Base-by-base conservation (phyloP, 352 stramenopile species). In the Pilasporangium apinafurcum region DNA sequence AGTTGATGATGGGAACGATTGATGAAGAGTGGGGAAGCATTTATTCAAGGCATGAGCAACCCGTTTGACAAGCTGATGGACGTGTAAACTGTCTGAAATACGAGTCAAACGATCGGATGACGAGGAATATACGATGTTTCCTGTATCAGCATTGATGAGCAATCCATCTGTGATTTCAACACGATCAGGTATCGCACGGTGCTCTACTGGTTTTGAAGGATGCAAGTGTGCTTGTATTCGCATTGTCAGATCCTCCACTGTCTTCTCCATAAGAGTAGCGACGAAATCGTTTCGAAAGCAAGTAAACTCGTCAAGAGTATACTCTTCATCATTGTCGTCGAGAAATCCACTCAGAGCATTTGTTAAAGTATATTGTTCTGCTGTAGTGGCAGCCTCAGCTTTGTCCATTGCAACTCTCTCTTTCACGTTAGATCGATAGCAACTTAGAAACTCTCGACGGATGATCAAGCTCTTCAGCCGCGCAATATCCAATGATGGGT, bases 321-420 rank as follows among this genome's bases (percentile, higher is more conserved):
- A 40, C 29, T 51, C 40, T 0, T 3, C 29, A 3, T 3, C 16
- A 24, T 25, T 17, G 1, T n/a, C 27, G 22, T 16, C 20, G 14
- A 24, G 20, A 22, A 36, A 29, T 4, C 57, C 43, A 8, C 37
- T 36, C 10, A 85, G 42, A 17, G 68, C 72, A 6, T 30, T 73
- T 8, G 65, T 53, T 20, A 85, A 53, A 16, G 68, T 83, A 48
- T 85, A 85, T 12, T 62, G 52, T 26, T 81, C 65, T 0, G 66
- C 72, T 53, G 65, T 79, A 1, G 38, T 41, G 17, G 63, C 49
- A 0, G 46, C 54, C n/a, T 66, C 46, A 6, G 44, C 54, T 9
- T 51, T 42, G 34, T 61, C 70, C 17, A 61, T 53, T 9, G 44
- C 35, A 4, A 65, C 42, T 28, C 78, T 24, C 8, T 38, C 37